Evolutionary conservation across 306 rosid species (phyloP).

Genomic region (Quercus glauca): DNA sequence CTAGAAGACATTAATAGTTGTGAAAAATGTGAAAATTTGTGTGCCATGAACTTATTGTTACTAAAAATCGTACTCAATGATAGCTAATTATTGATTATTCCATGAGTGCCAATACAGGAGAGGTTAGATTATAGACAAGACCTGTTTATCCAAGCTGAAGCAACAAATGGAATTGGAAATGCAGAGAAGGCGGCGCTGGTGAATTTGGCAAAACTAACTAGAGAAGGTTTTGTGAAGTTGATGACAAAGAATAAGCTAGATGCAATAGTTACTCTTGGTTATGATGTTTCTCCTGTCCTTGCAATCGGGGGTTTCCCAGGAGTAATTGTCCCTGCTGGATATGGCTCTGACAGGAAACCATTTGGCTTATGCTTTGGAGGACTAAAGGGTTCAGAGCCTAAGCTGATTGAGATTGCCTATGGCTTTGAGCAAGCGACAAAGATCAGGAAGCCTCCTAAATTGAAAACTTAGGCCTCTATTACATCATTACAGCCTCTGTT

Average conservation of each 20-base stretch:
- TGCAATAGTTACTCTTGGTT: conserved; percentile 43
- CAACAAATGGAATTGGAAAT: conserved; percentile 29
- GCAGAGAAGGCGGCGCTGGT: conserved; percentile 15
- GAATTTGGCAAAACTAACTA: conserved; percentile 20
- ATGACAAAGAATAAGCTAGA: conserved; percentile 37
- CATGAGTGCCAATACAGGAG: conserved; percentile 30
- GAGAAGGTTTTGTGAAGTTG: conserved; percentile 35
- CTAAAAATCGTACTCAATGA: no score
- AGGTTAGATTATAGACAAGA: conserved; percentile 36
- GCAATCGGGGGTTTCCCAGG: conserved; percentile 75
- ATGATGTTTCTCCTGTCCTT: conserved; percentile 24
- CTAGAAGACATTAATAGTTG: no score
- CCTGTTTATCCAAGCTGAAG: conserved; percentile 25
- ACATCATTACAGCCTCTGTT: no score
- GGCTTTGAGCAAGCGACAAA: conserved; percentile 69
- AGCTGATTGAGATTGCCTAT: conserved; percentile 59
- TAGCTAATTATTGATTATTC: no score
- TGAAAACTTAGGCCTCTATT: conserved; percentile 4
- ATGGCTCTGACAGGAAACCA: conserved; percentile 33
- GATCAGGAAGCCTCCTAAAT: conserved; percentile 65
- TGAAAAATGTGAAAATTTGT: no score
- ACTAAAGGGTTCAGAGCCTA: conserved; percentile 63
- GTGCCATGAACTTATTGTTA: no score
- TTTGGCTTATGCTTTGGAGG: conserved; percentile 71
- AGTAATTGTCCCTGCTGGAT: conserved; percentile 67